These are phyloP conservation scores for Rhodotorula sp. DNA, from an alignment of 1,284 basidiomycete genomes.

Conservation along the genomic window DNA sequence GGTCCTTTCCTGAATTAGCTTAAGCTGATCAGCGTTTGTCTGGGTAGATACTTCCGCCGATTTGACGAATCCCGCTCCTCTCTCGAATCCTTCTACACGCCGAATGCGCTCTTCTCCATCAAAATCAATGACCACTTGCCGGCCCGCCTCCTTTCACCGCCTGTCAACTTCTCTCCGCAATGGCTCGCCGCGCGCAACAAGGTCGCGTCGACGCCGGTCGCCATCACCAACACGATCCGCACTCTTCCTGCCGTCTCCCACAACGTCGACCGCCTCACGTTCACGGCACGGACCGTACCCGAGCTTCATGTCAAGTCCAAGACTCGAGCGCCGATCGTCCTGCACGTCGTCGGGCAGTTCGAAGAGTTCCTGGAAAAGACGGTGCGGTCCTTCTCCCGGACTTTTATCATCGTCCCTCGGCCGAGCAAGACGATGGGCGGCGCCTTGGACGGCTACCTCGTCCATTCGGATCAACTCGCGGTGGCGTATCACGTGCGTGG, in stretches of 20 bases:
- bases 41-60: slow-evolving; percentile 32
- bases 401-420: slow-evolving; percentile 30
- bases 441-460: slow-evolving; percentile 3
- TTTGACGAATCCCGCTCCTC: slow-evolving; percentile 30
- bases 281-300: slow-evolving; percentile 21
- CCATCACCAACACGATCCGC: slow-evolving; percentile 34
- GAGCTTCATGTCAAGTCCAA: slow-evolving; percentile 12
- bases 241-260: slow-evolving; percentile 30
- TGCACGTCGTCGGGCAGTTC: slow-evolving; percentile 30
- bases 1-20: no score
- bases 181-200: slow-evolving; percentile 13
- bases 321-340: slow-evolving; percentile 15
- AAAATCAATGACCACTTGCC: slow-evolving; percentile 8
- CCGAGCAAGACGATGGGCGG: neutral
- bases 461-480: slow-evolving; percentile 28
- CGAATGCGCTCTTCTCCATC: slow-evolving; percentile 33
- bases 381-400: slow-evolving; percentile 20
- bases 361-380: slow-evolving; percentile 35
- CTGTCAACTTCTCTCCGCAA: slow-evolving; percentile 4
- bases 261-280: slow-evolving; percentile 14
- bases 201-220: slow-evolving; percentile 17
- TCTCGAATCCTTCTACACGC: slow-evolving; percentile 31
- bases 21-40: no score
- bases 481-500: slow-evolving; percentile 10
- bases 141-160: neutral